Percentiles rank a stretch among this genome's conserved stretches.
Evolutionary conservation across 805 yeast genomes (phyloP).

Genomic region (Saccharomycopsis sp.): DNA sequence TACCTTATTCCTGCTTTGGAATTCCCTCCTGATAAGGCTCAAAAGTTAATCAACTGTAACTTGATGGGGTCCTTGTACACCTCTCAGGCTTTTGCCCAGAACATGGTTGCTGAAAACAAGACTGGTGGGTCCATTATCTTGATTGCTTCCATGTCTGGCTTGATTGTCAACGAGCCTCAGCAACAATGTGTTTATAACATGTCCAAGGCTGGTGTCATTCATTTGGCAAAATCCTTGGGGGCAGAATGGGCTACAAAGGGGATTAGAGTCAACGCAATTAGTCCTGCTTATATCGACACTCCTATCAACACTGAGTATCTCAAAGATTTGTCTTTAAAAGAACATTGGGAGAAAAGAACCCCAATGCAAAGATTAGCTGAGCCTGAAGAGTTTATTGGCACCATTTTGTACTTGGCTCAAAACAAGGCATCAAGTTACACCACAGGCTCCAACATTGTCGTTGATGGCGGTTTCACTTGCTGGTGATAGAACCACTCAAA

Average conservation of each 20-base stretch:
- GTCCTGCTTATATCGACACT: constrained; percentile 64
- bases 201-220: constrained; percentile 65
- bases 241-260: constrained; percentile 66
- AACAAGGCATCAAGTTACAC: constrained; percentile 67
- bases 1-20: constrained; percentile 73
- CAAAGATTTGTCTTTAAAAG: constrained; percentile 48
- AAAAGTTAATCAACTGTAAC: constrained; percentile 59
- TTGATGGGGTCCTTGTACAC: constrained; percentile 67
- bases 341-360: constrained; percentile 60
- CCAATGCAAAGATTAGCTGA: constrained; percentile 82
- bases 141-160: constrained; percentile 64
- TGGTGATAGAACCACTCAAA: too few relatives aligned
- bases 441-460: constrained; percentile 75
- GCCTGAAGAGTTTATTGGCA: constrained; percentile 74
- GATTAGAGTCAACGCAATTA: constrained; percentile 51
- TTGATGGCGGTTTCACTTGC: constrained; percentile 82
- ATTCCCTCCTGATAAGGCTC: constrained; percentile 64
- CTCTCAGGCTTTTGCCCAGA: constrained; percentile 64
- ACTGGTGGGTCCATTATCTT: constrained; percentile 45
- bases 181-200: constrained; percentile 65
- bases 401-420: constrained; percentile 64
- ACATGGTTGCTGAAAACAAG: constrained; percentile 38
- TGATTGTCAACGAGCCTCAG: constrained; percentile 65
- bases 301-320: constrained; percentile 69
- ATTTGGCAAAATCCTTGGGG: constrained; percentile 57